Conservation (phyloP, 441 rosid genomes). For the Omphalea diandra region DNA sequence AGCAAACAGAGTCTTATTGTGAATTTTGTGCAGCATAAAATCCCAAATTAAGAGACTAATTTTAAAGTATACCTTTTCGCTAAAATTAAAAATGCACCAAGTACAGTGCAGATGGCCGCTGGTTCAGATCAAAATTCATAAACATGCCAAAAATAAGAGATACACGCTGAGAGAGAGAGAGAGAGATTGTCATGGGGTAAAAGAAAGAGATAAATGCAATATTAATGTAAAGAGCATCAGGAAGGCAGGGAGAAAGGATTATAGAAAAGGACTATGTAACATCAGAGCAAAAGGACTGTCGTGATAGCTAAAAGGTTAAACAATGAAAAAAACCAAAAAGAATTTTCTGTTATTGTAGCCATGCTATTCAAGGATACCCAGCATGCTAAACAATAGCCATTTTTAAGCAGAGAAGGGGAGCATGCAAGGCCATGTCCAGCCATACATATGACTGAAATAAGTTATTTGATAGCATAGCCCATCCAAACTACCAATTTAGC, state of each 20-base stretch:
- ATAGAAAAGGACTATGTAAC: neutral
- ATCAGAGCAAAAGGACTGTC: neutral
- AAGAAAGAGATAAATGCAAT: neutral
- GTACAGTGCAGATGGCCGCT: neutral
- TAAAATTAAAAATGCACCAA: neutral
- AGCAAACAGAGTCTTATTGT: neutral
- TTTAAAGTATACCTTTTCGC: too few species aligned
- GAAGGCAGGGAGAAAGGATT: neutral
- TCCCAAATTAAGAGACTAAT: too few species aligned
- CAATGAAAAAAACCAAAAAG: neutral
- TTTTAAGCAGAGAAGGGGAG: neutral
- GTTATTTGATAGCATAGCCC: neutral
- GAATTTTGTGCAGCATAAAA: neutral
- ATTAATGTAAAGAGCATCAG: neutral
- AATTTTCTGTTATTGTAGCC: neutral
- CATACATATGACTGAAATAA: neutral
- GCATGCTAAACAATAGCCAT: too few species aligned
- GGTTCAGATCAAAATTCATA: neutral
- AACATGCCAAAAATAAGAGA: too few species aligned
- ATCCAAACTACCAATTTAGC: neutral
- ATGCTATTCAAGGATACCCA: too few species aligned
- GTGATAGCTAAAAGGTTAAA: neutral
- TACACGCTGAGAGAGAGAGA: neutral
- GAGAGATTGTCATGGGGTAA: neutral
- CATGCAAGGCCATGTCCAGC: constrained; percentile 1